Evolutionary conservation across 208 protist species (phyloP).

Genomic region (Leishmania guyanensis): DNA sequence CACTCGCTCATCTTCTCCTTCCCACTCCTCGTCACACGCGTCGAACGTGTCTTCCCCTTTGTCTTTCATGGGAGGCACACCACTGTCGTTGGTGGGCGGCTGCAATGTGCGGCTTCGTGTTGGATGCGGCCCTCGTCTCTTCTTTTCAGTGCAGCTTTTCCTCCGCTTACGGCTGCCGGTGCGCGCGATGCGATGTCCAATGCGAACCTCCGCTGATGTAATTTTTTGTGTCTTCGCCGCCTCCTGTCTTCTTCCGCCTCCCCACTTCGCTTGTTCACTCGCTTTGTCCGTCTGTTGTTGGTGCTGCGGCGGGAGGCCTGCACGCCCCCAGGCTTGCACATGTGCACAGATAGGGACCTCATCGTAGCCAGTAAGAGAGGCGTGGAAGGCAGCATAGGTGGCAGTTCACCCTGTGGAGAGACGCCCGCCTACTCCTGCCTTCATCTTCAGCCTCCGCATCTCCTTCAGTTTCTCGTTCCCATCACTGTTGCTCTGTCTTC

Average conservation of each 20-base stretch:
- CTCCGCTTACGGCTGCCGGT: too few relatives aligned
- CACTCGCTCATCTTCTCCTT: not conserved
- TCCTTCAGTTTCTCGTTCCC: conserved; percentile 3
- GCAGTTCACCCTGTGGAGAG: not conserved
- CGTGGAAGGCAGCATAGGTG: not conserved
- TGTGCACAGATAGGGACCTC: not conserved
- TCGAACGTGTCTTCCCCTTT: not conserved
- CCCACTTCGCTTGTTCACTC: too few relatives aligned
- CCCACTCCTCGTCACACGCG: not conserved
- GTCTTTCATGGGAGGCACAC: not conserved
- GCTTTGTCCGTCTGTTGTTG: not conserved
- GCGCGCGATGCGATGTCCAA: not conserved
- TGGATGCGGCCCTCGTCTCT: not conserved
- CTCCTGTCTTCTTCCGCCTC: not conserved
- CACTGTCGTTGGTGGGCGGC: not conserved
- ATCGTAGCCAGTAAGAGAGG: not conserved
- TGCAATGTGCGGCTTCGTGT: not conserved
- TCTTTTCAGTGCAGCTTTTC: not conserved
- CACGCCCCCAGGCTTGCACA: not conserved
- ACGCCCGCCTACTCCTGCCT: not conserved
- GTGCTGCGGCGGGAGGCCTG: not conserved
- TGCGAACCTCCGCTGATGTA: not conserved
- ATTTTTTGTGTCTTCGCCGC: not conserved
- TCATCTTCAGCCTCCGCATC: not conserved
- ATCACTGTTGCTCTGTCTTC: not conserved